These are phyloP conservation scores for Umbilicus rupestris DNA, from an alignment of 164 flowering plant genomes.

Conservation along the genomic window DNA sequence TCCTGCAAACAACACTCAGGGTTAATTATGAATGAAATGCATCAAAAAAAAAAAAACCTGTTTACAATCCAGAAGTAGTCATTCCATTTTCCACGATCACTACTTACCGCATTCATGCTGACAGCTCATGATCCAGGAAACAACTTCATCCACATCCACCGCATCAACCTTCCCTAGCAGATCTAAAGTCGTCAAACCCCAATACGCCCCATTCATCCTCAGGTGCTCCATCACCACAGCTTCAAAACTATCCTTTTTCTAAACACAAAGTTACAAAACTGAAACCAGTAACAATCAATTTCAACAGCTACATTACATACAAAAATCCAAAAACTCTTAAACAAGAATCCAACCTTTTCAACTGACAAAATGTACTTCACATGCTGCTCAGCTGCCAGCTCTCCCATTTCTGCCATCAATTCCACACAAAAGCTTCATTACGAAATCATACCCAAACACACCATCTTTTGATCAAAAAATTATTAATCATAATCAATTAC, in stretches of 20 bases:
- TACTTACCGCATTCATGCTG: conserved; percentile 78
- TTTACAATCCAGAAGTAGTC: not conserved
- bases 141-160: conserved; percentile 58
- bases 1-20: conserved; percentile 31
- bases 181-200: conserved; percentile 85
- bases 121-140: conserved; percentile 77
- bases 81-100: not conserved
- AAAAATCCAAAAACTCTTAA: not conserved
- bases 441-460: too few species aligned
- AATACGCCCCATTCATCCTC: conserved; percentile 83
- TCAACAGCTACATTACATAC: not conserved
- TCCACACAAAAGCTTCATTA: conserved; percentile 9
- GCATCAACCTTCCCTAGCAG: conserved; percentile 54
- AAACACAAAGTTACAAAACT: conserved; percentile 9
- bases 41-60: too few species aligned
- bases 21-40: too few species aligned
- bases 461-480: too few species aligned
- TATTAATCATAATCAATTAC: not conserved
- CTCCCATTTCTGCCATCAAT: conserved; percentile 39
- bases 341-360: conserved; percentile 49
- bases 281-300: not conserved
- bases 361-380: conserved; percentile 52
- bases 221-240: conserved; percentile 85
- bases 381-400: conserved; percentile 60
- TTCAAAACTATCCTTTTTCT: conserved; percentile 70